These are phyloP conservation scores for Gyromitra esculenta DNA, from an alignment of 2,329 filamentous ascomycete genomes.

Conservation along the genomic window DNA sequence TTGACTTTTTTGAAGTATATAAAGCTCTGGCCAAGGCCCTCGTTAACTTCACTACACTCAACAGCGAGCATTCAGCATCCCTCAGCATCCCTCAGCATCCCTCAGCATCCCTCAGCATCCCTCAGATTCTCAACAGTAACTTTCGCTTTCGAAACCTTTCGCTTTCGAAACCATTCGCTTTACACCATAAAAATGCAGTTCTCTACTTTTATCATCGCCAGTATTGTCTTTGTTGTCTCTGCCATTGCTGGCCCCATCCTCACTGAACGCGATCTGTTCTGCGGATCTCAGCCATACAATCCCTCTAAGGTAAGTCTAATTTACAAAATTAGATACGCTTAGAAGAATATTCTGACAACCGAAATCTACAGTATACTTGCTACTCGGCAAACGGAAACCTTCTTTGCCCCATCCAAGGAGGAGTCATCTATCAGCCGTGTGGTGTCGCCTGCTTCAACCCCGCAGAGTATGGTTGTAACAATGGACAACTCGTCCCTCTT, in stretches of 20 bases:
- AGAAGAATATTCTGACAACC: background rate
- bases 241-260: constrained; percentile 36
- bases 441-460: constrained; percentile 51
- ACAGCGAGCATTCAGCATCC: constrained; percentile 35
- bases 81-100: background rate
- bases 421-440: constrained; percentile 52
- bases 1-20: constrained; percentile 35
- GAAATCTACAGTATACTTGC: constrained; percentile 53
- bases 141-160: constrained; percentile 29
- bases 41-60: constrained; percentile 25
- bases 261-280: constrained; percentile 27
- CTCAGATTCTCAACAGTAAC: constrained; percentile 6
- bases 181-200: constrained; percentile 46
- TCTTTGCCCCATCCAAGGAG: constrained; percentile 50
- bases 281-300: constrained; percentile 45
- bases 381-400: constrained; percentile 13
- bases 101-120: constrained; percentile 15
- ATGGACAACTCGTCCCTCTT: constrained; percentile 47
- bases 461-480: constrained; percentile 45
- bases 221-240: constrained; percentile 28
- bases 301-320: constrained; percentile 18
- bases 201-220: constrained; percentile 31
- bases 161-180: constrained; percentile 27
- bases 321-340: background rate
- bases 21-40: constrained; percentile 11